phyloP scores from a whole-genome alignment of 2,329 filamentous ascomycete genomes.

The Cercospora sojina region DNA sequence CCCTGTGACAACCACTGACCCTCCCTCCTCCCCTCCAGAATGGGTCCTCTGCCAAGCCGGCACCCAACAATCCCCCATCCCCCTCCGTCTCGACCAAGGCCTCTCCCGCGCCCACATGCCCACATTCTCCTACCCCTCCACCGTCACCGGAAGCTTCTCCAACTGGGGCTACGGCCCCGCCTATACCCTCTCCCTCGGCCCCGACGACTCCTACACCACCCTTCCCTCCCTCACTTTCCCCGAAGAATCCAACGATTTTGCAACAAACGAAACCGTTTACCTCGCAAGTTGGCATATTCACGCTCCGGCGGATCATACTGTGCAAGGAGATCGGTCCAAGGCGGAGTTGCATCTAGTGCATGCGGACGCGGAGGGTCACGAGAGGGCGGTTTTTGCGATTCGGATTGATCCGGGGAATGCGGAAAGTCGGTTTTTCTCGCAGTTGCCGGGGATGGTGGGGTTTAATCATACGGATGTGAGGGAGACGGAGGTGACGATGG shows the following conservation, averaged over 20 bases:
- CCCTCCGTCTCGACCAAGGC: constrained; percentile 43
- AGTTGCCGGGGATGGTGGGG: not conserved
- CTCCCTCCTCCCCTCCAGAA: constrained; percentile 26
- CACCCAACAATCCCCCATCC: constrained; percentile 53
- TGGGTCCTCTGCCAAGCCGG: constrained; percentile 52
- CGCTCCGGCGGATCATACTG: not conserved
- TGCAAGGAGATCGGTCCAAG: not conserved
- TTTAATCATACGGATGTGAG: not conserved
- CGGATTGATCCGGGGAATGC: not conserved
- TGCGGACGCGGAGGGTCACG: not conserved
- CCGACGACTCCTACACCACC: not conserved
- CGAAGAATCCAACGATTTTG: not conserved
- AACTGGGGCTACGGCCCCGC: not conserved
- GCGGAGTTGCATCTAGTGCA: not conserved
- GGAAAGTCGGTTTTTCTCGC: not conserved
- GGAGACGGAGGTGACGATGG: not conserved
- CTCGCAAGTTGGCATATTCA: not conserved
- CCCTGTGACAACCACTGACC: constrained; percentile 19
- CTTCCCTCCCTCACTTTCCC: not conserved
- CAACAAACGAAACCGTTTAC: not conserved
- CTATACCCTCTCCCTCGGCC: not conserved
- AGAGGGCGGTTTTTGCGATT: not conserved
- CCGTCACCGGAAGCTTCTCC: not conserved
- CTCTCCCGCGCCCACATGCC: constrained; percentile 44
- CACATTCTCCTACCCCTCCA: constrained; percentile 44